phyloP scores from a whole-genome alignment of 106 monocot genomes.

The Platanthera zijinensis region DNA sequence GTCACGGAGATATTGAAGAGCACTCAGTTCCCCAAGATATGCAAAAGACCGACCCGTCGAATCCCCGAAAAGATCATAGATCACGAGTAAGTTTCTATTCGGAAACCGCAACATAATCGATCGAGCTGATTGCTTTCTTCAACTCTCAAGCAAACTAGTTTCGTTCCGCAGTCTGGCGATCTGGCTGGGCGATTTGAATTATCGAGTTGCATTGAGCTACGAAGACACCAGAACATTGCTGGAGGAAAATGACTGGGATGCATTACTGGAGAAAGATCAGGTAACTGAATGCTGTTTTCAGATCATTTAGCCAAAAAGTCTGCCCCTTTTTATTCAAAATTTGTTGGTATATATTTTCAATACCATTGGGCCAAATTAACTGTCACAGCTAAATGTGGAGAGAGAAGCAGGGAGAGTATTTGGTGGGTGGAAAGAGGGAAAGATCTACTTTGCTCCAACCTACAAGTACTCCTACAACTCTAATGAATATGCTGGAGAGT shows the following conservation, averaged over 20 bases:
- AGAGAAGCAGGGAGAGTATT: conserved; percentile 81
- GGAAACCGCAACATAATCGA: no score
- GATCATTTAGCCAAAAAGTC: not conserved
- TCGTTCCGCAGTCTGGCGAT: conserved; percentile 47
- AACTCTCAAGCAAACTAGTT: not conserved
- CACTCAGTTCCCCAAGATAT: conserved; percentile 72
- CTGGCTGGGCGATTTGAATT: conserved; percentile 92
- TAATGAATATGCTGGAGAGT: conserved; percentile 70
- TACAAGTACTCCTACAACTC: conserved; percentile 84
- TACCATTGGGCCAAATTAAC: not conserved
- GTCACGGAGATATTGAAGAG: conserved; percentile 82
- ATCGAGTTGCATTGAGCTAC: conserved; percentile 66
- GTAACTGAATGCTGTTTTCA: conserved; percentile 15
- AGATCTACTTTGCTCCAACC: conserved; percentile 77
- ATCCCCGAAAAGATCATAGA: conserved; percentile 80
- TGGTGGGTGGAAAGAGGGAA: conserved; percentile 76
- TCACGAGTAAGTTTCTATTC: conserved; percentile 59
- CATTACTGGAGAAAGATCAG: conserved; percentile 80
- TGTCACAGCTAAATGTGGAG: conserved; percentile 42
- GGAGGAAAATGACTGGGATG: conserved; percentile 76
- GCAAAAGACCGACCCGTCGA: conserved; percentile 46
- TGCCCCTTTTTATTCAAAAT: not conserved
- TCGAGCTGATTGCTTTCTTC: not conserved
- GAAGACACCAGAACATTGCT: conserved; percentile 45
- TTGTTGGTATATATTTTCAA: not conserved